phyloP scores from a whole-genome alignment of 2,329 filamentous ascomycete species.

The Geoglossum cookeanum region DNA sequence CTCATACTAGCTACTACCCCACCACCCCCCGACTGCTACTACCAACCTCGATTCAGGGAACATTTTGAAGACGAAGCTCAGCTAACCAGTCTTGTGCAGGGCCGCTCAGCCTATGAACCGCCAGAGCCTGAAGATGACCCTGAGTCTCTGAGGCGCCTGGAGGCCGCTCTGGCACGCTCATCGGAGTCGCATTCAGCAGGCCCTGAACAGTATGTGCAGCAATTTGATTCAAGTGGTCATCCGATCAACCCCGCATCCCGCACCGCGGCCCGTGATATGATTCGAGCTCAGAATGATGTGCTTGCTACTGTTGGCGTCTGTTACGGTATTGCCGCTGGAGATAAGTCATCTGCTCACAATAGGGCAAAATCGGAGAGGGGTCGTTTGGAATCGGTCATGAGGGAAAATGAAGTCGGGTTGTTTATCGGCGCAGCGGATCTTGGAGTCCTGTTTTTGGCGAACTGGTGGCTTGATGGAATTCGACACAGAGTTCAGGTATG shows the following conservation, averaged over 20 bases:
- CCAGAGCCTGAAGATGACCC: conserved; percentile 17
- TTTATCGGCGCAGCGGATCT: conserved; percentile 11
- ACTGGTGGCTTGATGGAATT: conserved; percentile 2
- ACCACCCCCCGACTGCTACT: not conserved
- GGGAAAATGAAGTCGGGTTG: conserved; percentile 25
- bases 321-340: conserved; percentile 21
- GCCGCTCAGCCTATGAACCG: conserved; percentile 27
- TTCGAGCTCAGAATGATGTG: conserved; percentile 30
- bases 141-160: conserved; percentile 9
- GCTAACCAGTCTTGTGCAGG: conserved; percentile 17
- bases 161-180: conserved; percentile 3
- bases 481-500: conserved; percentile 7
- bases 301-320: conserved; percentile 29
- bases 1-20: not conserved
- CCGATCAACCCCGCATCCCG: conserved; percentile 26
- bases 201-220: conserved; percentile 25
- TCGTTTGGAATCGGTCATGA: conserved; percentile 19
- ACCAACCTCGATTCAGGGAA: not conserved
- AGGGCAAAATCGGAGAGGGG: conserved; percentile 16
- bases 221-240: conserved; percentile 28
- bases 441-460: not conserved
- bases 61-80: not conserved
- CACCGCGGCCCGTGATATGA: conserved; percentile 20
- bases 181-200: not conserved
- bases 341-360: conserved; percentile 13